Evolutionary conservation across 2,329 filamentous ascomycete species (phyloP).

Genomic region (Penicillium brevicompactum): DNA sequence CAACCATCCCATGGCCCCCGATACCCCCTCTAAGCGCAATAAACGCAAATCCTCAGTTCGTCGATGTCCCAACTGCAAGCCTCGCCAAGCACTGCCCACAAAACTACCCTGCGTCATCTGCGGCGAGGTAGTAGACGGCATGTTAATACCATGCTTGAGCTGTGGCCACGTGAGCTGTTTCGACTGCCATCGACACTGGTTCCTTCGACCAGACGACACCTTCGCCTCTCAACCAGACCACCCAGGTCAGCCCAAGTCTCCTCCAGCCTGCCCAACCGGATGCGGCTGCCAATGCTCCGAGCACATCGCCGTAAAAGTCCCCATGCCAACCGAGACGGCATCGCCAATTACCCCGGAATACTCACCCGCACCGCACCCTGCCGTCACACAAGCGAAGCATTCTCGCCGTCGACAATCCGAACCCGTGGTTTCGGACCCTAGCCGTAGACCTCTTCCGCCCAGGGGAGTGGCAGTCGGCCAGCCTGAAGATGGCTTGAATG

Average conservation of each 20-base stretch:
- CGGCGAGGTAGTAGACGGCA: constrained; percentile 44
- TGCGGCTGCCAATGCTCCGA: constrained; percentile 52
- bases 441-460: constrained; percentile 12
- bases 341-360: constrained; percentile 12
- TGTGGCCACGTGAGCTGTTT: constrained; percentile 53
- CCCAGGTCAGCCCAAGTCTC: constrained; percentile 14
- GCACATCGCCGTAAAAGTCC: constrained; percentile 35
- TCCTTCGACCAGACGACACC: constrained; percentile 27
- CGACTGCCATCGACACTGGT: constrained; percentile 47
- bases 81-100: constrained; percentile 35
- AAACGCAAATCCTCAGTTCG: constrained; percentile 16
- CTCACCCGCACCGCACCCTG: background rate
- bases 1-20: constrained; percentile 16
- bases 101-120: constrained; percentile 49
- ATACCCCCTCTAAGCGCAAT: constrained; percentile 24
- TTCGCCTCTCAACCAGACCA: constrained; percentile 12
- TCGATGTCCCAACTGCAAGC: constrained; percentile 41
- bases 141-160: constrained; percentile 49
- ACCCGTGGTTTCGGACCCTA: constrained; percentile 16
- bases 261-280: constrained; percentile 46
- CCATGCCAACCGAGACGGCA: constrained; percentile 29
- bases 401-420: constrained; percentile 22
- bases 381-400: constrained; percentile 19
- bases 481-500: constrained; percentile 37
- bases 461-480: constrained; percentile 25